Base-by-base conservation (phyloP, 306 rosid genomes). In the Cucurbita ficifolia region DNA sequence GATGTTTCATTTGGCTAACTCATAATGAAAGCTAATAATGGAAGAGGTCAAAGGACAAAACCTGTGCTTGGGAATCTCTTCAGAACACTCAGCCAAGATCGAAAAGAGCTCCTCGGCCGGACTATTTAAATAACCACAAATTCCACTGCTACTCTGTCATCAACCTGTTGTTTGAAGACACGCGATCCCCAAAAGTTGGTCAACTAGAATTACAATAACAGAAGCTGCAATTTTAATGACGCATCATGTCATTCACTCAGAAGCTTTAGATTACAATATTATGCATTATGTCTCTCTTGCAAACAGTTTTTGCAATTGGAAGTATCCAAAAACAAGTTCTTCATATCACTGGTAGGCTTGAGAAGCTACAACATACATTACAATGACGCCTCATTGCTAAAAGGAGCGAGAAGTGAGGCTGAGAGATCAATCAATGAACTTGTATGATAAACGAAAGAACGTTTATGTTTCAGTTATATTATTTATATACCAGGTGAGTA, bases 31-130 rank as follows among this genome's bases (percentile, higher is more conserved):
- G 71, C 51, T 38, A 61, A 36, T 6, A n/a, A 65, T 65, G 38
- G 72, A 65, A 10, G 17, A 42, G 72, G 72, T 65, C 72, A 65
- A 65, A 19, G 43, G 39, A 39, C 8, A 63, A 43, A 19, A 65
- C 72, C 36, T 65, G 17, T 10, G 29, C 52, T 6, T 19, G 0
- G 72, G 72, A 42, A 65, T 43, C 72, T 65, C 43, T 45, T 65
- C 53, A 42, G n/a, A 43, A 21, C 38, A 65, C 72, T 65, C 6
- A 18, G 73, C 55, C 73, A 67, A 67, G 49, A 42, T 10, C 18
- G 49, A 65, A 43, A 29, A 67, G 11, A 12, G 54, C 21, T 45
- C 39, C 73, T 67, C 73, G 54, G 73, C 73, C 73, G 73, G 73
- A 22, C 73, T 68, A 21, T 13, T 45, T 5, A 40, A 65, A 65